Percentiles rank a stretch among this genome's conserved stretches.
These are phyloP conservation scores for Tricholoma matsutake DNA, from an alignment of 768 basidiomycete species.

Conservation along the genomic window DNA sequence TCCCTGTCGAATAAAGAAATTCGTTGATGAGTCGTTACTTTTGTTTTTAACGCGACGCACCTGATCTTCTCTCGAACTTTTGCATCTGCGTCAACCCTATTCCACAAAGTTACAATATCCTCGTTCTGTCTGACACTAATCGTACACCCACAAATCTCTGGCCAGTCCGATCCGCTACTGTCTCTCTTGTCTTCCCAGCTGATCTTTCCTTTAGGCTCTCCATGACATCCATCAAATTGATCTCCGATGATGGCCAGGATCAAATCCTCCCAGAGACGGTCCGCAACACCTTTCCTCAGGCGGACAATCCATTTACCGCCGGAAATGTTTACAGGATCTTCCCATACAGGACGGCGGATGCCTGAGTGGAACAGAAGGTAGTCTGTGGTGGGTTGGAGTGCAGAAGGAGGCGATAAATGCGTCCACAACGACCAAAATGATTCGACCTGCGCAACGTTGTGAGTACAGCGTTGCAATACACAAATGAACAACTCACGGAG, in stretches of 20 bases:
- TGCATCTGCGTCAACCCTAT: constrained; percentile 72
- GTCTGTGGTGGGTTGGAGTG: constrained; percentile 86
- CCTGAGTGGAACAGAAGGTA: constrained; percentile 88
- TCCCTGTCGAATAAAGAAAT: constrained; percentile 47
- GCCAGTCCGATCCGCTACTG: constrained; percentile 46
- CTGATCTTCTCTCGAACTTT: constrained; percentile 78
- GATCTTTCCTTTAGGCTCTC: constrained; percentile 22
- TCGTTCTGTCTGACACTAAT: constrained; percentile 91
- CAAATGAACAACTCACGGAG: constrained; percentile 51
- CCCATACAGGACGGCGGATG: constrained; percentile 91
- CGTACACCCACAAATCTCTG: constrained; percentile 92
- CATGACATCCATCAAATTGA: constrained; percentile 71
- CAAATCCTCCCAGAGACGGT: constrained; percentile 89
- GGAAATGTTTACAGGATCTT: constrained; percentile 82
- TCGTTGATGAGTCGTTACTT: neutral
- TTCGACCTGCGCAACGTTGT: constrained; percentile 61
- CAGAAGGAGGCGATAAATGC: constrained; percentile 83
- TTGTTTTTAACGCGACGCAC: constrained; percentile 40
- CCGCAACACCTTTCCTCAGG: constrained; percentile 85
- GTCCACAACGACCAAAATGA: constrained; percentile 96
- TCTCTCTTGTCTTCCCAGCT: constrained; percentile 37
- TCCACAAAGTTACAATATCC: constrained; percentile 94
- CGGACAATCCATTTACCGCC: constrained; percentile 98
- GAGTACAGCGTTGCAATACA: constrained; percentile 5
- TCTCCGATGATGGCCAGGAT: constrained; percentile 87